Base-by-base conservation (phyloP, 164 flowering plant species). In the Piper betle region DNA sequence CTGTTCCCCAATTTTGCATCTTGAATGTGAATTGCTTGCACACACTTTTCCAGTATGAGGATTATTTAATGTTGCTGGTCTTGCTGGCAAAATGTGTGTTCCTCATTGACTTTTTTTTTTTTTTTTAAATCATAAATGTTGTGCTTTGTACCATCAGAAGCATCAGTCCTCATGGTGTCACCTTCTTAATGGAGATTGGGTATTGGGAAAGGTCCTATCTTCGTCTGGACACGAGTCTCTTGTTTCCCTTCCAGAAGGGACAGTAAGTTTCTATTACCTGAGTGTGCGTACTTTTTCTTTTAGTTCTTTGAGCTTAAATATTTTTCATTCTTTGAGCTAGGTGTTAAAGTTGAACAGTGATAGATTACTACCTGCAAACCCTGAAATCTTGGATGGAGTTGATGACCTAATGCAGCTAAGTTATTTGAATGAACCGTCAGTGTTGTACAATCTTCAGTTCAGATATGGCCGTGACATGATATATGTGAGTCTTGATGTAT, bases 321-420 rank as follows among this genome's bases (percentile, higher is more conserved):
- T 40, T 57, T 60, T 56, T 2, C 54, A n/a, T 41, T 66, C 39
- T 10, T 39, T 18, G 50, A 62, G 63, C 60, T 74, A 94, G 99
- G 95, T 83, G 59, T 42, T 87, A 60, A 87, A 78, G 72, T 86
- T 85, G 67, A 74, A 74, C 64, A 37, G 85, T 61, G 96, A 82
- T 57, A 66, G 69, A 68, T 70, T 91, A 55, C 63, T 84, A 60
- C 83, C 91, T 10, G 97, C 96, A 66, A 94, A 94, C 75, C 99
- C 99, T 64, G 96, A 88, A 75, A 94, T 94, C 56, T 96, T 94
- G 71, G 97, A 86, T 72, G 99, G 97, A 42, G 99, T 94, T 38
- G 97, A 91, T 76, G 92, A 94, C 76, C 95, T 94, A 39, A 85
- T 94, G 97, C 99, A 94, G 75, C 87, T 94, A 53, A 94, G 99